Conservation (phyloP, 805 yeast genomes). For the Saccharomycopsis babjevae region DNA sequence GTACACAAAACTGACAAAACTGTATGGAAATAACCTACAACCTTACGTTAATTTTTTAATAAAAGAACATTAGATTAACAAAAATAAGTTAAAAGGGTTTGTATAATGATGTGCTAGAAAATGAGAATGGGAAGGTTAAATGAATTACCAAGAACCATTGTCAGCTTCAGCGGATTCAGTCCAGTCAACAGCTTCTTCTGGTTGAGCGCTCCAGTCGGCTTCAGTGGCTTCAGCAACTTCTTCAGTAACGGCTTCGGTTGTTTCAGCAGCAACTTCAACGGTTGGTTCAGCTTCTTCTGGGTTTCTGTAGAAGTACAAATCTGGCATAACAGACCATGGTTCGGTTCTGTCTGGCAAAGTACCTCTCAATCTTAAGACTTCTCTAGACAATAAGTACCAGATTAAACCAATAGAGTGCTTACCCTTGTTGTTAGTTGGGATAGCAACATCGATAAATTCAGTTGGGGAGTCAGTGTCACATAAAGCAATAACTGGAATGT, state of each 20-base stretch:
- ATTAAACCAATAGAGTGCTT: conserved; percentile 98
- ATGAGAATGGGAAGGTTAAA: conserved; percentile 2
- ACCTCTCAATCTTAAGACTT: conserved; percentile 98
- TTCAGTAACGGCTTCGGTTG: conserved; percentile 49
- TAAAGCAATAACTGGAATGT: conserved; percentile 99
- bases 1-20: too few relatives aligned
- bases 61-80: conserved; percentile 9
- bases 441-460: conserved; percentile 98
- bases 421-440: conserved; percentile 99
- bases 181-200: conserved; percentile 59
- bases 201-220: conserved; percentile 61
- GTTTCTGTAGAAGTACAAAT: conserved; percentile 99
- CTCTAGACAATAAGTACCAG: conserved; percentile 99
- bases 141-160: conserved; percentile 20
- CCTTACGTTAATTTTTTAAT: not conserved
- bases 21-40: not conserved
- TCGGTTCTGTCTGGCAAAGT: conserved; percentile 91
- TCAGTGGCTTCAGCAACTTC: conserved; percentile 53
- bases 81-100: conserved; percentile 3
- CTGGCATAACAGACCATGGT: conserved; percentile 99
- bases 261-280: conserved; percentile 49
- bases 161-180: conserved; percentile 35
- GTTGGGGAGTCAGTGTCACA: conserved; percentile 98
- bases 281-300: conserved; percentile 95
- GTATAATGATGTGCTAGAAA: not conserved